Evolutionary conservation across 2,329 filamentous ascomycete genomes (phyloP).

Genomic region (Aspergillus latus): DNA sequence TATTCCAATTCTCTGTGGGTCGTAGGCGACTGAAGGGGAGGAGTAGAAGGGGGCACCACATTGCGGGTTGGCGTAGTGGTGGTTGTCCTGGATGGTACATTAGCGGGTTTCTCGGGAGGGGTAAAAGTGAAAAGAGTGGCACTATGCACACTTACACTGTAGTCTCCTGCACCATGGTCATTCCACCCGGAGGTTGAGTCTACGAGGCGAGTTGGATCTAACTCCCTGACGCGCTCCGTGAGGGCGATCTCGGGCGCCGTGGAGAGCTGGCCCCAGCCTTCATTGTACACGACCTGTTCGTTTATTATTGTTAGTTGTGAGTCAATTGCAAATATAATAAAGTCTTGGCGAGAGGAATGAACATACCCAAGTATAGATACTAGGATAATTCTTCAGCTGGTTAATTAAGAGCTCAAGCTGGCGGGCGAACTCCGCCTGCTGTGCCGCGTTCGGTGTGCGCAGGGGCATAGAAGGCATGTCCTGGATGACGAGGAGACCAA

Average conservation of each 20-base stretch:
- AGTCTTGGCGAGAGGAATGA: conserved; percentile 28
- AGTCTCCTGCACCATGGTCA: conserved; percentile 69
- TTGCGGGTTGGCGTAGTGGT: conserved; percentile 70
- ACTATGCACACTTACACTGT: conserved; percentile 34
- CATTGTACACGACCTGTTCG: conserved; percentile 64
- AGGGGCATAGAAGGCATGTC: conserved; percentile 66
- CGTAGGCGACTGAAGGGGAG: conserved; percentile 55
- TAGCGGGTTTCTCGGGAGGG: not conserved
- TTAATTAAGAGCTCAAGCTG: conserved; percentile 63
- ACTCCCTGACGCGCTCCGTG: conserved; percentile 53
- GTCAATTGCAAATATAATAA: not conserved
- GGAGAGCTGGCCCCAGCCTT: conserved; percentile 65
- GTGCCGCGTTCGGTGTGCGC: conserved; percentile 37
- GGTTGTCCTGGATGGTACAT: conserved; percentile 56
- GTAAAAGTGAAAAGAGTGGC: not conserved
- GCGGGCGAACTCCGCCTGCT: conserved; percentile 65
- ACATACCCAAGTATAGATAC: conserved; percentile 61
- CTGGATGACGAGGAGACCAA: conserved; percentile 67
- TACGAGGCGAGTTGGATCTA: conserved; percentile 66
- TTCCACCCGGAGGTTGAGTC: conserved; percentile 65
- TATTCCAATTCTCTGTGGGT: conserved; percentile 61
- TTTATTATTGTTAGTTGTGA: not conserved
- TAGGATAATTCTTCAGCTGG: conserved; percentile 64
- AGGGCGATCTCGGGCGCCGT: conserved; percentile 57
- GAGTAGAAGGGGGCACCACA: conserved; percentile 71